Evolutionary conservation across 164 flowering plant species (phyloP).

Genomic region (Stephania cephalantha): DNA sequence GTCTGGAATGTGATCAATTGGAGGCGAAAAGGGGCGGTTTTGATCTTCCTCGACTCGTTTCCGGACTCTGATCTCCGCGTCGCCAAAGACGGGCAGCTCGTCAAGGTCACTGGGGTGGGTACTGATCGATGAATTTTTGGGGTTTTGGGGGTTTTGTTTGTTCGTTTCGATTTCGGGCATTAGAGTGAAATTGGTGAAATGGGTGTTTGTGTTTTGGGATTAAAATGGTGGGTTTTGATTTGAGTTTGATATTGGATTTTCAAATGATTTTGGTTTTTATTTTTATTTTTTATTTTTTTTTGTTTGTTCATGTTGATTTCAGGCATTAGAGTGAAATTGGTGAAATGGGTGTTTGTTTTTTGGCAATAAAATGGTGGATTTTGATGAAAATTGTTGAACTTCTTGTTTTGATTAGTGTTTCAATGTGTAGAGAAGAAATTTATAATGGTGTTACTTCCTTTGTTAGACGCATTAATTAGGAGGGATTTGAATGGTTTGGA

Average conservation of each 20-base stretch:
- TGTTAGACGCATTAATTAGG: neutral
- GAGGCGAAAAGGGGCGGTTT: slow-evolving; percentile 21
- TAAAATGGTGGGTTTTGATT: neutral
- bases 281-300: neutral
- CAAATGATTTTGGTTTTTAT: neutral
- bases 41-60: slow-evolving; percentile 34
- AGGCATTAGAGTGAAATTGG: neutral
- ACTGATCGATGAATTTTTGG: neutral
- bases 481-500: too few relatives aligned
- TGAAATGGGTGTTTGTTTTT: neutral
- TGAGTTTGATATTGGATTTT: neutral
- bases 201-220: neutral
- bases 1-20: slow-evolving; percentile 36
- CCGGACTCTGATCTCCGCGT: slow-evolving; percentile 50
- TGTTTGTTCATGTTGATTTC: neutral
- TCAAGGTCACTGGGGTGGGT: slow-evolving; percentile 53
- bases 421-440: neutral
- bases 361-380: neutral
- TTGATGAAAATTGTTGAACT: neutral
- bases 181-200: neutral
- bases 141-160: neutral
- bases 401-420: neutral
- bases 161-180: neutral
- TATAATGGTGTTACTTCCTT: neutral
- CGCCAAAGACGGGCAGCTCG: slow-evolving; percentile 57